Percentiles rank a stretch among this genome's conserved stretches.
Evolutionary conservation across 2,329 filamentous ascomycete genomes (phyloP).

Genomic region (Cytospora paraplurivora): DNA sequence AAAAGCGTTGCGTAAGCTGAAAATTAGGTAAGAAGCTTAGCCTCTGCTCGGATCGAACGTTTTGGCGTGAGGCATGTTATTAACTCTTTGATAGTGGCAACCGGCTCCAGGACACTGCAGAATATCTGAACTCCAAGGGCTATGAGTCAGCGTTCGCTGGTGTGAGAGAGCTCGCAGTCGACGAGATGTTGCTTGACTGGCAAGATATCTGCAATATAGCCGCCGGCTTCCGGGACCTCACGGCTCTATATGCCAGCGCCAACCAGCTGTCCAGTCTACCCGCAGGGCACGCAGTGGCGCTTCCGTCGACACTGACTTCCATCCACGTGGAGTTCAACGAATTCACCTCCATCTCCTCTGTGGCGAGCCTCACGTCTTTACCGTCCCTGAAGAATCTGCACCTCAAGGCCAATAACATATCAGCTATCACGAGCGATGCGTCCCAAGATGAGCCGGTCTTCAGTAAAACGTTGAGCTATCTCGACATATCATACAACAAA

Average conservation of each 20-base stretch:
- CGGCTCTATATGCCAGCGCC: constrained; percentile 53
- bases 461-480: constrained; percentile 56
- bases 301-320: constrained; percentile 58
- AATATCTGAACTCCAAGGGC: constrained; percentile 41
- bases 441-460: constrained; percentile 50
- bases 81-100: constrained; percentile 63
- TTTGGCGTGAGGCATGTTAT: neutral
- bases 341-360: constrained; percentile 60
- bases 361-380: constrained; percentile 56
- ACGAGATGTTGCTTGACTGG: constrained; percentile 69
- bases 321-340: constrained; percentile 74
- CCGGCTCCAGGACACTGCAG: constrained; percentile 55
- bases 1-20: constrained; percentile 64
- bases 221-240: constrained; percentile 55
- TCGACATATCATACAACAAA: constrained; percentile 75
- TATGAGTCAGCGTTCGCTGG: constrained; percentile 48
- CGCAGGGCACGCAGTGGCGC: constrained; percentile 35
- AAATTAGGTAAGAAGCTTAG: constrained; percentile 64
- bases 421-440: constrained; percentile 40
- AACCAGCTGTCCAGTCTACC: constrained; percentile 56
- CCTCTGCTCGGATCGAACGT: neutral
- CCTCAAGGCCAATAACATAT: constrained; percentile 77
- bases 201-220: constrained; percentile 60
- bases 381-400: constrained; percentile 60
- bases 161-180: constrained; percentile 64